Evolutionary conservation across 2,329 filamentous ascomycete species (phyloP), one percentile per base, ranked within the genome.

Genomic region (Scytalidium lignicola): DNA sequence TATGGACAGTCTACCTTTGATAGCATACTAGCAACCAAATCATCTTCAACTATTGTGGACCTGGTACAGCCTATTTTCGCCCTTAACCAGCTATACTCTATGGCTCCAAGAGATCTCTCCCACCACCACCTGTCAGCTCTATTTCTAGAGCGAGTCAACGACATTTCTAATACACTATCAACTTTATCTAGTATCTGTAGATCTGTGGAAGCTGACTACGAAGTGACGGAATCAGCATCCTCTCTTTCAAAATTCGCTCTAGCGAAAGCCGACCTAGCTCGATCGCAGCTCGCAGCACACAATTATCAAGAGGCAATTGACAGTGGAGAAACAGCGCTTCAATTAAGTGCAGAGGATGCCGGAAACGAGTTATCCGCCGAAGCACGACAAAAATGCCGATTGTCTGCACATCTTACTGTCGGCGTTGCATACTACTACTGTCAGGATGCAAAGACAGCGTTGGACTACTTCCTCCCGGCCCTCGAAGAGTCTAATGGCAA

Each of bases 31-130:
- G 74, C 79, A 1, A 78, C 79, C 1, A 70, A 80, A 1, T 63
- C 74, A 28, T 73, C 62, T 55, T 62, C 69, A 52, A 77, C 64
- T 66, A 75, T 75, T 60, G 82, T 70, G 54, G 86, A 72, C 65
- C 76, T 96, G 5, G 83, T 96, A 19, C 88, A 92, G 55, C 91
- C 93, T 0, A 78, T 96, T 18, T 95, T 97, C 61, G 91, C 89
- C 0, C 80, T 97, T 1, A 83, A 86, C 47, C 93, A 99, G 65
- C 74, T 96, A 2, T 80, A 81, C 49, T 78, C 78, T 7, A 83
- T 96, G 58, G 74, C 76, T 18, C 86, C 89, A 0, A 75, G 80
- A 41, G 85, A 93, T 51, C 67, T 91, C 23, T 75, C 82, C 0
- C 88, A 86, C 59, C 77, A 82, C 7, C 93, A 97, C 60, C 78